These are phyloP conservation scores for Aciculosporium take DNA, from an alignment of 2,329 filamentous ascomycete genomes.

Conservation along the genomic window DNA sequence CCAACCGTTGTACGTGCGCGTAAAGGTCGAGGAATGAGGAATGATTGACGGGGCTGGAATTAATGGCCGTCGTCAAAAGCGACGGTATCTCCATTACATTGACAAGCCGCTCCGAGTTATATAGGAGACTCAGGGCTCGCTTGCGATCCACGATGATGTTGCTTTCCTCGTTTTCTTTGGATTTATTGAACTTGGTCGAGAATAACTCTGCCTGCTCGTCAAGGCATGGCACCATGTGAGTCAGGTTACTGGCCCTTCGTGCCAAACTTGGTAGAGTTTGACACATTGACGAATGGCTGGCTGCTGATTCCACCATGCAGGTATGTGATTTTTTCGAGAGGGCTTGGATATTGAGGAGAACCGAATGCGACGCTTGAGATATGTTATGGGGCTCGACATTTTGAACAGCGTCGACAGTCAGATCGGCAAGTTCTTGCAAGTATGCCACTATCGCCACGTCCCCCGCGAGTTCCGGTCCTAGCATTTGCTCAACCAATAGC, in stretches of 20 bases:
- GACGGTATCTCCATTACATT: slow-evolving; percentile 85
- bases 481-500: slow-evolving; percentile 18
- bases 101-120: slow-evolving; percentile 78
- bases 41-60: slow-evolving; percentile 56
- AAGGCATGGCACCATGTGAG: slow-evolving; percentile 59
- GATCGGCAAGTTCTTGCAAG: slow-evolving; percentile 61
- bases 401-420: slow-evolving; percentile 58
- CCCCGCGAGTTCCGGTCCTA: slow-evolving; percentile 17
- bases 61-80: slow-evolving; percentile 67
- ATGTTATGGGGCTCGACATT: slow-evolving; percentile 66
- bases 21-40: slow-evolving; percentile 81
- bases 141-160: slow-evolving; percentile 59
- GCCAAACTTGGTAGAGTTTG: slow-evolving; percentile 58
- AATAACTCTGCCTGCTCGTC: slow-evolving; percentile 70
- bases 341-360: slow-evolving; percentile 69
- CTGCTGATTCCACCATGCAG: slow-evolving; percentile 66
- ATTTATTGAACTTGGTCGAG: slow-evolving; percentile 68
- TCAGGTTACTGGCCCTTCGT: slow-evolving; percentile 50
- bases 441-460: slow-evolving; percentile 52
- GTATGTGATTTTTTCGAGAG: slow-evolving; percentile 84
- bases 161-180: slow-evolving; percentile 50
- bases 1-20: slow-evolving; percentile 79
- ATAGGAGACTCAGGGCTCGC: slow-evolving; percentile 64
- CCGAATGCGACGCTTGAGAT: slow-evolving; percentile 66
- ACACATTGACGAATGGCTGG: slow-evolving; percentile 59